Conservation (phyloP, 2,329 filamentous ascomycete genomes). For the Hypomyces rosellus region DNA sequence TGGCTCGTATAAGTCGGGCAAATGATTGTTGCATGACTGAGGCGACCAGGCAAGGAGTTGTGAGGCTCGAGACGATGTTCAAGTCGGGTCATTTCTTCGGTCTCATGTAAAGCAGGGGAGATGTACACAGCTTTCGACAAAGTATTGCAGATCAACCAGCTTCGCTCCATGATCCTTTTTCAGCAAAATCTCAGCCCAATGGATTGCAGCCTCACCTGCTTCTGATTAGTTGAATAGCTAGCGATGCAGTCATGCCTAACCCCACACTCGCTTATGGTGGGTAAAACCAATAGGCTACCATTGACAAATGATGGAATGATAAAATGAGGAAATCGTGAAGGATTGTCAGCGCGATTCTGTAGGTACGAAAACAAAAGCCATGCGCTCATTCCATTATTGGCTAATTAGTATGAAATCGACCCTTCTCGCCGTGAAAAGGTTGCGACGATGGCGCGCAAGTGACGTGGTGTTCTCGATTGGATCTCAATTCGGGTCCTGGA, state of each 20-base stretch:
- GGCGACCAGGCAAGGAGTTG: background rate
- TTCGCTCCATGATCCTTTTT: background rate
- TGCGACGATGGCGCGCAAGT: background rate
- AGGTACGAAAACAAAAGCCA: too few relatives aligned
- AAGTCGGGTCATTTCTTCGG: background rate
- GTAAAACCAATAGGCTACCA: background rate
- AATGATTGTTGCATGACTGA: background rate
- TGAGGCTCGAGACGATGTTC: background rate
- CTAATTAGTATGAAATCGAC: too few relatives aligned
- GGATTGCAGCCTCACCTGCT: conserved; percentile 7
- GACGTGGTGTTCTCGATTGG: conserved; percentile 12
- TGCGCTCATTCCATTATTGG: too few relatives aligned
- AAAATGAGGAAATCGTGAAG: too few relatives aligned
- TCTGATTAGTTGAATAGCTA: conserved; percentile 1
- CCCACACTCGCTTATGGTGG: conserved; percentile 6
- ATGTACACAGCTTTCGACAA: too few relatives aligned
- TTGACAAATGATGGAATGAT: too few relatives aligned
- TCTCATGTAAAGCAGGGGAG: background rate
- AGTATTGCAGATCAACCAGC: too few relatives aligned
- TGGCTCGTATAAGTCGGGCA: too few relatives aligned
- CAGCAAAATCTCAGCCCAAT: background rate
- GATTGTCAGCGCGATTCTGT: too few relatives aligned
- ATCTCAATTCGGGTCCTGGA: background rate
- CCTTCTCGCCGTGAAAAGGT: background rate
- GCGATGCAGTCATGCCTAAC: conserved; percentile 11